These are phyloP conservation scores for Berberis vulgaris DNA, from an alignment of 164 flowering plant genomes.

Conservation along the genomic window DNA sequence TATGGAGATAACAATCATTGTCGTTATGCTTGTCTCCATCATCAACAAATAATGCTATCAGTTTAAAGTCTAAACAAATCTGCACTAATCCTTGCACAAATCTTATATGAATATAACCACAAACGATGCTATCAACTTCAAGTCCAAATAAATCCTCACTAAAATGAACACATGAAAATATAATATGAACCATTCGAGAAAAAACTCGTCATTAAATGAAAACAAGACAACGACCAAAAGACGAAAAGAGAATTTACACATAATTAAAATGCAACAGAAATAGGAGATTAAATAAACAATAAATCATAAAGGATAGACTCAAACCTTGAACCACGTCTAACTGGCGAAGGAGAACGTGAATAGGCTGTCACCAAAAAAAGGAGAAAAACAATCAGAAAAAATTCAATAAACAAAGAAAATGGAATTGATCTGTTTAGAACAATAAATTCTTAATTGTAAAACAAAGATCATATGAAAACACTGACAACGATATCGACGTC, in stretches of 20 bases:
- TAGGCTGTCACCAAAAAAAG: slow-evolving; percentile 19
- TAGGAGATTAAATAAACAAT: neutral
- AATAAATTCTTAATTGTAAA: neutral
- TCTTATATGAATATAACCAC: no score
- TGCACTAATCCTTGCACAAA: no score
- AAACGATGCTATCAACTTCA: neutral
- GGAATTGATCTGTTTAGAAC: neutral
- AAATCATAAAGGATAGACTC: slow-evolving; percentile 9
- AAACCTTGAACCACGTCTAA: slow-evolving; percentile 35
- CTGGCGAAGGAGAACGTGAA: slow-evolving; percentile 39
- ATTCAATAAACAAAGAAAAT: slow-evolving; percentile 1
- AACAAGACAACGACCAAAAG: no score
- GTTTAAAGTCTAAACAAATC: no score
- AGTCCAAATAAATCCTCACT: neutral
- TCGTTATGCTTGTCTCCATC: no score
- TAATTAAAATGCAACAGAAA: neutral
- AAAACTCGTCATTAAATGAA: no score
- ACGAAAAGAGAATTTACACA: neutral
- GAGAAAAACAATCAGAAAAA: slow-evolving; percentile 5
- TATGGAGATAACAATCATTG: no score
- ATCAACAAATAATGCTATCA: no score
- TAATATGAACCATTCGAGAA: neutral
- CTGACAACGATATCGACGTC: slow-evolving; percentile 68
- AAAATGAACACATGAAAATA: neutral
- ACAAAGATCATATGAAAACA: slow-evolving; percentile 9